Base-by-base conservation (phyloP, 1,139 yeast genomes). In the Kazachstania sp. region DNA sequence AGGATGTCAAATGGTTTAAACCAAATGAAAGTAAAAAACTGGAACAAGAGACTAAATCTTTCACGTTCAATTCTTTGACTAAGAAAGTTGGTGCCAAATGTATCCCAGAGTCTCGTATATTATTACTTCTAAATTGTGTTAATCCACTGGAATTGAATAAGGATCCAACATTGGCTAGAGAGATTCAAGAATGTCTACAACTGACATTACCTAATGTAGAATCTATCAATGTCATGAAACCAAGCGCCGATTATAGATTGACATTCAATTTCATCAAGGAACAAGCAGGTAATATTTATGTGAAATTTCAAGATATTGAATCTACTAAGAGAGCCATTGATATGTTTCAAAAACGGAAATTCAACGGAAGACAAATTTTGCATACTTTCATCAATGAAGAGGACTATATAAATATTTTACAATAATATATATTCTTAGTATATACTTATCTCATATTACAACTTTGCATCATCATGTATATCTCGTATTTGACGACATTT, bases 271-370 rank as follows among this genome's bases (percentile, higher is more conserved):
- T 56, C 59, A 41, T 70, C 1, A 58, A 61, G 11, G 63, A 65
- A 1, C 87, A 86, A 3, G 75, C 83, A 37, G 96, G 96, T 0
- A 82, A 78, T 55, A 73, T 86, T 0, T 87, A 73, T 61, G 77
- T 86, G 37, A 81, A 83, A 63, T 87, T 83, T 64, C 73, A 71
- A 2, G 70, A 71, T 16, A 68, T 71, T 4, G 74, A 73, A 2
- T 66, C 68, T 7, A 85, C 95, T 3, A 64, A 70, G 28, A 65
- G 68, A 20, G 94, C 94, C 1, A 71, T 82, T 45, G 63, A 73
- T 59, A 76, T 73, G n/a, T 58, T 86, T 23, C 79, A 86, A 4
- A 95, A 95, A 1, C 67, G 83, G 43, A 68, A 68, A 52, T 88
- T 82, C 60, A 77, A 81, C 54, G 92, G 81, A 45, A 72, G 95